Percentiles rank a stretch among this genome's conserved stretches.
Evolutionary conservation across 768 basidiomycete species (phyloP).

Genomic region (Pleurotus giganteus): DNA sequence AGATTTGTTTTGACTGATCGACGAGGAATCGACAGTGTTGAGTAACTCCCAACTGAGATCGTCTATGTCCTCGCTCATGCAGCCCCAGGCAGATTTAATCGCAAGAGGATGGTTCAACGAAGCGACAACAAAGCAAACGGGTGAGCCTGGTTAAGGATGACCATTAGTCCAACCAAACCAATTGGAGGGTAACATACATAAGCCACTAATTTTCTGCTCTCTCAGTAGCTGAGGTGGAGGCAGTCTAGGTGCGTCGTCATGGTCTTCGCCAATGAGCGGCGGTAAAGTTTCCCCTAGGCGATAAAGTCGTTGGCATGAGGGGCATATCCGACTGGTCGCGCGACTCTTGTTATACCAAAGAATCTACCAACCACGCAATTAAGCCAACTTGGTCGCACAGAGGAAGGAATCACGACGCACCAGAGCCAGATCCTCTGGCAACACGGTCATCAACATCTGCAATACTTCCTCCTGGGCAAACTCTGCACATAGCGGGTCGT

Average conservation of each 20-base stretch:
- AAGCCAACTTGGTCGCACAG: background rate
- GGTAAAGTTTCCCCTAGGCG: conserved; percentile 63
- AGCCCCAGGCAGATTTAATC: conserved; percentile 69
- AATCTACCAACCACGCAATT: conserved; percentile 39
- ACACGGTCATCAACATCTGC: conserved; percentile 65
- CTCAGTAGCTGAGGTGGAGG: conserved; percentile 40
- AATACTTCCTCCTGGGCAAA: conserved; percentile 73
- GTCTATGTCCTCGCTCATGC: conserved; percentile 64
- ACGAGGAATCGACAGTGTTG: conserved; percentile 37
- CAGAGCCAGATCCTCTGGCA: conserved; percentile 71
- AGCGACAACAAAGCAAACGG: conserved; percentile 74
- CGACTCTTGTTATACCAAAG: conserved; percentile 89
- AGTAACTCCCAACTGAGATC: conserved; percentile 63
- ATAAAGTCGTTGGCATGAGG: conserved; percentile 74
- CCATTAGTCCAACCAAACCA: background rate
- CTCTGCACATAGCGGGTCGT: conserved; percentile 70
- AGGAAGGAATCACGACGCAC: conserved; percentile 37
- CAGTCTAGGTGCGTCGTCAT: conserved; percentile 12
- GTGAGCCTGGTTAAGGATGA: conserved; percentile 51
- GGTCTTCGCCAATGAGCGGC: conserved; percentile 30
- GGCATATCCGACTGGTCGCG: conserved; percentile 66
- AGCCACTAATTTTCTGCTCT: conserved; percentile 73
- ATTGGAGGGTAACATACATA: conserved; percentile 50
- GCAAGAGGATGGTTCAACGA: conserved; percentile 61
- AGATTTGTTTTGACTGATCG: conserved; percentile 27